phyloP scores from a whole-genome alignment of 768 basidiomycete genomes.

The Ephemerocybe angulata region DNA sequence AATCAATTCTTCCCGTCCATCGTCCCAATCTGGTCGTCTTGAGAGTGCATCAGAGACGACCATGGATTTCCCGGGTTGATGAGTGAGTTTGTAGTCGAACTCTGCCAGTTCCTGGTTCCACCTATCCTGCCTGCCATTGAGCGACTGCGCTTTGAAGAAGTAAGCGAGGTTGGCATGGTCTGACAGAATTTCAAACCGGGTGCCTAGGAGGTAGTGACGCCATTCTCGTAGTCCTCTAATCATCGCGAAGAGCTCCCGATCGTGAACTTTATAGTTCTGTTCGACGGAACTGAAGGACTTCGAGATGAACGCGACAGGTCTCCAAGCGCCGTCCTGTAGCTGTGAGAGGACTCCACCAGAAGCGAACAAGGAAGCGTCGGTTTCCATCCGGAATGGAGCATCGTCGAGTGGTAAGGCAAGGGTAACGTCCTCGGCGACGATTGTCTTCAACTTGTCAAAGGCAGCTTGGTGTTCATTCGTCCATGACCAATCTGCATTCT shows the following conservation, averaged over 20 bases:
- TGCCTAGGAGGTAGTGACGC: conserved; percentile 2
- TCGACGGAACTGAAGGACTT: background rate
- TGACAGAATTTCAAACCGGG: background rate
- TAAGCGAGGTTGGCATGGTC: conserved; percentile 21
- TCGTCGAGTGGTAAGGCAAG: background rate
- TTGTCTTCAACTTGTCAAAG: background rate
- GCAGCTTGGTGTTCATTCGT: background rate
- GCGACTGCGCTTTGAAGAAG: conserved; percentile 31
- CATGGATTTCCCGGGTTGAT: conserved; percentile 23
- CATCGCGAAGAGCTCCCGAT: conserved; percentile 1
- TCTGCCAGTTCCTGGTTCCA: conserved; percentile 26
- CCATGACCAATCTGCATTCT: conserved; percentile 24
- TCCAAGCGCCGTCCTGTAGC: background rate
- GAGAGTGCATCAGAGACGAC: conserved; percentile 23
- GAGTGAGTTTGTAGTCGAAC: conserved; percentile 27
- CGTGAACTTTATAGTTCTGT: conserved; percentile 30
- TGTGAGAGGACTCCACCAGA: conserved; percentile 3
- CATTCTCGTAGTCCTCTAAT: background rate
- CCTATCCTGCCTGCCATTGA: conserved; percentile 13
- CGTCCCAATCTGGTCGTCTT: conserved; percentile 17
- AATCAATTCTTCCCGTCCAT: conserved; percentile 15
- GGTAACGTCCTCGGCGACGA: background rate
- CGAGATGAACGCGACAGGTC: background rate
- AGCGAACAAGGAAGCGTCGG: background rate
- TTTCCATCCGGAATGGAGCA: conserved; percentile 10